phyloP scores from a whole-genome alignment of 768 basidiomycete species.

The Boletellus ananiceps region DNA sequence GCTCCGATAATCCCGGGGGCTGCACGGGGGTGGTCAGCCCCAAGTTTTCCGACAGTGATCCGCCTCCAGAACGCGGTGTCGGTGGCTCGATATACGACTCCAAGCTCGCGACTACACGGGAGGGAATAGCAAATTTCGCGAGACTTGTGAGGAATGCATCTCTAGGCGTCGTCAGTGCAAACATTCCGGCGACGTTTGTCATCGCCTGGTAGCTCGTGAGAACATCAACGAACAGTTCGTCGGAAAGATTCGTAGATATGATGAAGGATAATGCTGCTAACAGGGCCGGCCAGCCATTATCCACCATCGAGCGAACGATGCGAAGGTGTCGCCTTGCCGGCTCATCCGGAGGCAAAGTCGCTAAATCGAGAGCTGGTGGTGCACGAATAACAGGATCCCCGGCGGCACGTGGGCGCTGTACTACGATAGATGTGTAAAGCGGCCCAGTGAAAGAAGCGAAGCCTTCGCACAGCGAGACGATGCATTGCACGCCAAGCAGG shows the following conservation, averaged over 20 bases:
- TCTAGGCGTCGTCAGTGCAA: conserved; percentile 80
- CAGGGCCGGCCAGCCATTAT: conserved; percentile 87
- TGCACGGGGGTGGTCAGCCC: conserved; percentile 50
- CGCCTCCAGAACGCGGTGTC: conserved; percentile 56
- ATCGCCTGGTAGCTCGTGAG: conserved; percentile 78
- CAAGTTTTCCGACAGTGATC: conserved; percentile 60
- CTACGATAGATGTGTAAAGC: conserved; percentile 66
- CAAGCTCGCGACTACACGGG: conserved; percentile 80
- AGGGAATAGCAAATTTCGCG: conserved; percentile 89
- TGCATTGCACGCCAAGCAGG: conserved; percentile 84
- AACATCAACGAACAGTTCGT: conserved; percentile 86
- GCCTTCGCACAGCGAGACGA: conserved; percentile 83
- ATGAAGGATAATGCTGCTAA: conserved; percentile 88
- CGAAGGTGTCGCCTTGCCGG: conserved; percentile 52
- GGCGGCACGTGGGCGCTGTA: conserved; percentile 58
- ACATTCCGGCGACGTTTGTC: conserved; percentile 83
- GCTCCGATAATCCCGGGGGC: conserved; percentile 75
- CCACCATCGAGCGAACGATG: conserved; percentile 73
- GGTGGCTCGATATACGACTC: conserved; percentile 53
- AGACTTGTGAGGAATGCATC: conserved; percentile 91
- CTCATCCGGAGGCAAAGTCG: conserved; percentile 50
- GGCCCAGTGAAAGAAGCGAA: conserved; percentile 71
- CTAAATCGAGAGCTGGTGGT: conserved; percentile 66
- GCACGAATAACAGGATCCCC: conserved; percentile 66
- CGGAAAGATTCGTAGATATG: conserved; percentile 86